These are phyloP conservation scores for Didymella keratinophila DNA, from an alignment of 2,329 filamentous ascomycete genomes.

Conservation along the genomic window DNA sequence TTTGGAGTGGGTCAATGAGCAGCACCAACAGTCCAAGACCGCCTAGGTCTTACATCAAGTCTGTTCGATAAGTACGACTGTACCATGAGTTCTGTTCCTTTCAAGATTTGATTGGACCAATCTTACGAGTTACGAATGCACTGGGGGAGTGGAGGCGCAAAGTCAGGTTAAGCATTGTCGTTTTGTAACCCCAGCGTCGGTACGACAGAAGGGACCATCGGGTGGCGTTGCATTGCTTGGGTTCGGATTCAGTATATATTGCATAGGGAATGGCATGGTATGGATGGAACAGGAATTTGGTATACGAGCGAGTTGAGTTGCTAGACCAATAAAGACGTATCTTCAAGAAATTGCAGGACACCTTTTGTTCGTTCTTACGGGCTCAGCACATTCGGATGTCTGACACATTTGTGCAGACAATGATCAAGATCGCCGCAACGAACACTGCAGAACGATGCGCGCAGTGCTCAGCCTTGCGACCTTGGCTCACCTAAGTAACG, in stretches of 20 bases:
- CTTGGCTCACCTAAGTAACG: too few species aligned
- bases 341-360: neutral
- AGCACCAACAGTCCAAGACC: slow-evolving; percentile 29
- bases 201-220: slow-evolving; percentile 2
- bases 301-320: neutral
- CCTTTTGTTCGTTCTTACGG: too few species aligned
- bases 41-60: neutral
- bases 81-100: neutral
- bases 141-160: slow-evolving; percentile 9
- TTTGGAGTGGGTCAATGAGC: slow-evolving; percentile 78
- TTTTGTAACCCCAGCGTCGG: neutral
- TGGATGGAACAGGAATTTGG: neutral
- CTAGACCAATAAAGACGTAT: slow-evolving; percentile 9
- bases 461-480: too few species aligned
- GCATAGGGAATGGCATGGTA: slow-evolving; percentile 11
- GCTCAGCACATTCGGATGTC: too few species aligned
- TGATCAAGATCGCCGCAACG: too few species aligned
- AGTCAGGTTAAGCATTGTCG: slow-evolving; percentile 13
- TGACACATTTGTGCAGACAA: too few species aligned
- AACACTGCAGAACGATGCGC: too few species aligned
- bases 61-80: neutral
- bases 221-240: slow-evolving; percentile 18
- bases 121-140: slow-evolving; percentile 16
- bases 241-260: slow-evolving; percentile 1
- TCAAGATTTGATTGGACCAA: neutral